Percentiles rank a stretch among this genome's conserved stretches.
These are phyloP conservation scores for Stenocarpella maydis DNA, from an alignment of 2,329 filamentous ascomycete genomes.

Conservation along the genomic window DNA sequence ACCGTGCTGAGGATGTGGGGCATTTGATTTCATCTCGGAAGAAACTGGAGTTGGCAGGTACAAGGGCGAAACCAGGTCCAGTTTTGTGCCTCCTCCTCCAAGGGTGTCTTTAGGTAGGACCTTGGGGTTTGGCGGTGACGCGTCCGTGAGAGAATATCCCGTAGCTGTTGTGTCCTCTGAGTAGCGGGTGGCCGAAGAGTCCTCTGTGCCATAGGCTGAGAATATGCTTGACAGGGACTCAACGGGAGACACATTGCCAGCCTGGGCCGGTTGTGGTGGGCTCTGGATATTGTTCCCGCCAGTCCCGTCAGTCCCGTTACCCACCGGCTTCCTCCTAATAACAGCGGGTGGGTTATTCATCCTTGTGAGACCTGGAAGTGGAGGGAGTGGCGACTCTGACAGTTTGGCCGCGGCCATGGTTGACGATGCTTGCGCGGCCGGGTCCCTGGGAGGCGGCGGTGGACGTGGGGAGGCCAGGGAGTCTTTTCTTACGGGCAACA, in stretches of 20 bases:
- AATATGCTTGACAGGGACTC: constrained; percentile 63
- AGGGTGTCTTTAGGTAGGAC: constrained; percentile 26
- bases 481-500: constrained; percentile 29
- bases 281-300: constrained; percentile 25
- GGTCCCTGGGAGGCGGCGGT: constrained; percentile 35
- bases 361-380: constrained; percentile 24
- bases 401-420: constrained; percentile 25
- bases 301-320: constrained; percentile 21
- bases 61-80: constrained; percentile 28
- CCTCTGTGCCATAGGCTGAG: constrained; percentile 55
- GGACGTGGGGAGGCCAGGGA: constrained; percentile 37
- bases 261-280: constrained; percentile 36
- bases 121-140: constrained; percentile 28
- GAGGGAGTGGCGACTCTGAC: constrained; percentile 30
- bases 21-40: constrained; percentile 20
- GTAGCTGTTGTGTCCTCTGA: constrained; percentile 33
- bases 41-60: constrained; percentile 31
- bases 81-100: background rate
- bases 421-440: constrained; percentile 20
- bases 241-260: constrained; percentile 47
- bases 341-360: constrained; percentile 30
- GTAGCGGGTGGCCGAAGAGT: constrained; percentile 24
- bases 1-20: constrained; percentile 23
- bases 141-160: constrained; percentile 26
- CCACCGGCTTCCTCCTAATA: constrained; percentile 34